Conservation (phyloP, 768 basidiomycete species). For the Termitomyces titanicus region DNA sequence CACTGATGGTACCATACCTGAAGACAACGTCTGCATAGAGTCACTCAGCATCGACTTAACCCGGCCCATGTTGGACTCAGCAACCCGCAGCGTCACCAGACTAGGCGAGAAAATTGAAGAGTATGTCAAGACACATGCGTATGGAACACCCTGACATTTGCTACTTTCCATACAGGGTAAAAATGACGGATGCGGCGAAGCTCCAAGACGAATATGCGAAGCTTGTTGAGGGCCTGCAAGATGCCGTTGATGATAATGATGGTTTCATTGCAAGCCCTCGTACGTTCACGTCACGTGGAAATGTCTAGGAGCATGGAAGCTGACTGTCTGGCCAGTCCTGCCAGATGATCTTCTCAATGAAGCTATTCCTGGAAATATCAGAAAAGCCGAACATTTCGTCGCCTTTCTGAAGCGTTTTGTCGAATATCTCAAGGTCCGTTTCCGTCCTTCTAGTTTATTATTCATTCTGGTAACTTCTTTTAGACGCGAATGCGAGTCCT, state of each 20-base stretch:
- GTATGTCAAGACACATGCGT: conserved; percentile 39
- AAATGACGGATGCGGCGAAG: conserved; percentile 88
- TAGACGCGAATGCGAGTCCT: conserved; percentile 99
- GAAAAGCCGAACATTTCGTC: conserved; percentile 98
- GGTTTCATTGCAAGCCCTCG: conserved; percentile 87
- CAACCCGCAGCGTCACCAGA: conserved; percentile 80
- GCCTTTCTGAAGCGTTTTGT: conserved; percentile 98
- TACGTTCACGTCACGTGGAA: conserved; percentile 27
- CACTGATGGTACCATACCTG: conserved; percentile 21
- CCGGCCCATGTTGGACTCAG: conserved; percentile 95
- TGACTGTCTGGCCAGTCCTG: conserved; percentile 50
- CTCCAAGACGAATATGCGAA: conserved; percentile 96
- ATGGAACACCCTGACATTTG: neutral
- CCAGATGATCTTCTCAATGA: conserved; percentile 94
- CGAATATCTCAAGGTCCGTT: conserved; percentile 88
- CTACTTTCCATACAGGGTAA: conserved; percentile 60
- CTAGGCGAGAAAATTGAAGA: conserved; percentile 93
- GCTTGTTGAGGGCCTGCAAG: conserved; percentile 90
- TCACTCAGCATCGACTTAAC: conserved; percentile 97
- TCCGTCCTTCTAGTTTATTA: neutral
- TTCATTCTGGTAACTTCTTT: neutral
- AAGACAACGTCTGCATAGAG: conserved; percentile 99
- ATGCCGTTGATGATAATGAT: conserved; percentile 74
- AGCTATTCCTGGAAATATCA: conserved; percentile 96
- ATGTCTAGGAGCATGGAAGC: neutral